phyloP scores from a whole-genome alignment of 768 basidiomycete species.

The Tylopilus cervinicoccineus region DNA sequence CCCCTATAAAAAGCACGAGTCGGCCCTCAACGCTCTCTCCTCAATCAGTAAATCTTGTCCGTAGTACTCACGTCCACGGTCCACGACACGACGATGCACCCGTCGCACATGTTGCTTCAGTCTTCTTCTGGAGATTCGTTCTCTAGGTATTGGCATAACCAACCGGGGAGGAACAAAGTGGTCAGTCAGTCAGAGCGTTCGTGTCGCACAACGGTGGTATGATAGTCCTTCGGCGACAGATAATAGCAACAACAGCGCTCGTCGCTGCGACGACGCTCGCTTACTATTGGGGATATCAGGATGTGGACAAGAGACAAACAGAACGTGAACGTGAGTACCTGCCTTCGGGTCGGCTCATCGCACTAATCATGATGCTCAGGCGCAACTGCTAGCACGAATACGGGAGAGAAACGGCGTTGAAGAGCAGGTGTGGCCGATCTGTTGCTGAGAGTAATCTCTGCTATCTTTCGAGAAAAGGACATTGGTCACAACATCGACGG shows the following conservation, averaged over 20 bases:
- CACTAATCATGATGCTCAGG: constrained; percentile 4
- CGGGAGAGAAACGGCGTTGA: constrained; percentile 26
- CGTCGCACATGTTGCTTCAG: constrained; percentile 21
- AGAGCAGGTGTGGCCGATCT: neutral
- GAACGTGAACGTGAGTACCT: constrained; percentile 21
- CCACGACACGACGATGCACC: constrained; percentile 25
- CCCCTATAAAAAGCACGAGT: constrained; percentile 23
- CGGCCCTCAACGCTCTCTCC: constrained; percentile 14
- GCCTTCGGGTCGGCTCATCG: neutral
- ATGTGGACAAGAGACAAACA: constrained; percentile 29
- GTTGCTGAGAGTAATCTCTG: neutral
- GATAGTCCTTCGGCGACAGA: constrained; percentile 11
- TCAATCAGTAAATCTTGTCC: neutral
- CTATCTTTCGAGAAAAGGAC: neutral
- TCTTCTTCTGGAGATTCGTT: constrained; percentile 24
- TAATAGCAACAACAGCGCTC: constrained; percentile 28
- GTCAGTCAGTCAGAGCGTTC: constrained; percentile 12
- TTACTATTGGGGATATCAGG: constrained; percentile 36
- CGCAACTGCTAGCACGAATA: constrained; percentile 7
- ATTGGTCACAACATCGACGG: neutral
- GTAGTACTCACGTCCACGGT: neutral
- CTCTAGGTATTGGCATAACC: constrained; percentile 32
- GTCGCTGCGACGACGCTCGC: constrained; percentile 29
- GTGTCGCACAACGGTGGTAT: too few relatives aligned
- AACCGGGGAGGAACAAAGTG: constrained; percentile 31